A percentile compares a stretch with the other conserved stretches of the same genome.
Evolutionary conservation across 2,329 filamentous ascomycete species (phyloP).

Genomic region (Hypocrella siamensis): DNA sequence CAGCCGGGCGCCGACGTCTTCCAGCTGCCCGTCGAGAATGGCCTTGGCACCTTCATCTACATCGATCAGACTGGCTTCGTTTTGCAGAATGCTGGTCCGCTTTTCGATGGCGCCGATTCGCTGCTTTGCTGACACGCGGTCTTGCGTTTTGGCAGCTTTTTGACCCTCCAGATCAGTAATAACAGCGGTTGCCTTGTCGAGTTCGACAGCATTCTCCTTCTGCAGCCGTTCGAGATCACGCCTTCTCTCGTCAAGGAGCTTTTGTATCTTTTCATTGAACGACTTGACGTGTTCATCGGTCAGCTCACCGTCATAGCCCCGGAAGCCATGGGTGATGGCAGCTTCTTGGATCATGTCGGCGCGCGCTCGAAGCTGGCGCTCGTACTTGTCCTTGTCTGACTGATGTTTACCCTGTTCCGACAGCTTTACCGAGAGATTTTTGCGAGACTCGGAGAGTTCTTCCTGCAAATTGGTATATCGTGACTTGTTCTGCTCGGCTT

Average conservation of each 20-base stretch:
- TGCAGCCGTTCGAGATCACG: constrained; percentile 60
- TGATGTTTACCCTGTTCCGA: constrained; percentile 62
- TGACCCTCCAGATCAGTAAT: constrained; percentile 62
- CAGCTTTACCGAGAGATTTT: constrained; percentile 33
- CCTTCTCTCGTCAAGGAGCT: constrained; percentile 63
- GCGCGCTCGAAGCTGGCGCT: constrained; percentile 60
- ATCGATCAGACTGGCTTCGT: constrained; percentile 53
- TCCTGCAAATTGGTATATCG: constrained; percentile 51
- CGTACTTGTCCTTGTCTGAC: constrained; percentile 76
- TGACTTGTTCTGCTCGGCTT: constrained; percentile 45
- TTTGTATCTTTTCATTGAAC: constrained; percentile 66
- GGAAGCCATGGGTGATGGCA: constrained; percentile 61
- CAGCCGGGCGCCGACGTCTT: constrained; percentile 51
- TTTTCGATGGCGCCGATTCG: constrained; percentile 61
- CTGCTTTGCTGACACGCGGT: constrained; percentile 57
- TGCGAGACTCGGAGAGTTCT: constrained; percentile 27
- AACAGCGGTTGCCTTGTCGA: constrained; percentile 53
- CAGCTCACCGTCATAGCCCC: constrained; percentile 69
- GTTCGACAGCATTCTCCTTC: constrained; percentile 56
- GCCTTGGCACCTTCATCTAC: constrained; percentile 77
- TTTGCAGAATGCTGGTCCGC: constrained; percentile 50
- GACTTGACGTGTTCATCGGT: constrained; percentile 56
- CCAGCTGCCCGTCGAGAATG: constrained; percentile 56
- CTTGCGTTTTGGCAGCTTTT: constrained; percentile 56
- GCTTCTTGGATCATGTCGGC: constrained; percentile 63